phyloP scores from a whole-genome alignment of 2,329 filamentous ascomycete species.

The Claviceps spartinae region DNA sequence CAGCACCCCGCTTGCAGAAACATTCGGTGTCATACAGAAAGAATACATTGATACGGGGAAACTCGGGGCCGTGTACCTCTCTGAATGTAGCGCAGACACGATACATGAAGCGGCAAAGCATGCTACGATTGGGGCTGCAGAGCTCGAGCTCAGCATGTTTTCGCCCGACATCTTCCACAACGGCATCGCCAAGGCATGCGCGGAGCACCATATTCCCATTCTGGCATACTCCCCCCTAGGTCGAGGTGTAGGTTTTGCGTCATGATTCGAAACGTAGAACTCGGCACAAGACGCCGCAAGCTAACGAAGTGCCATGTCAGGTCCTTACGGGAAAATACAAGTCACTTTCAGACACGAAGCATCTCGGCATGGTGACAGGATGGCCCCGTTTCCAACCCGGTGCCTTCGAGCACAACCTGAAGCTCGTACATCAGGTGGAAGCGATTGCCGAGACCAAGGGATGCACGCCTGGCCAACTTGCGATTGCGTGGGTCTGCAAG shows the following conservation, averaged over 20 bases:
- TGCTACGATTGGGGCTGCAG: constrained; percentile 32
- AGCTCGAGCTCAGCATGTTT: constrained; percentile 41
- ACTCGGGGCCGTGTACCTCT: constrained; percentile 36
- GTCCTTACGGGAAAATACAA: constrained; percentile 18
- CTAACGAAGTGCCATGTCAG: constrained; percentile 6
- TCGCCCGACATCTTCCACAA: constrained; percentile 34
- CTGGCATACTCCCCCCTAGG: constrained; percentile 44
- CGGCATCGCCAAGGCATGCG: constrained; percentile 40
- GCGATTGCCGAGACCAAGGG: constrained; percentile 45
- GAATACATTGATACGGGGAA: constrained; percentile 39
- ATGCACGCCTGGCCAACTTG: constrained; percentile 49
- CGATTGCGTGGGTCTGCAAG: constrained; percentile 47
- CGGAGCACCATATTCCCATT: constrained; percentile 52
- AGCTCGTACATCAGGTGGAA: constrained; percentile 45
- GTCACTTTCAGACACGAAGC: constrained; percentile 12
- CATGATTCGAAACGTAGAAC: too few relatives aligned
- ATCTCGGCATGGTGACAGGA: constrained; percentile 9
- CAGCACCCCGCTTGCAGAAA: constrained; percentile 26
- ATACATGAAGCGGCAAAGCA: constrained; percentile 33
- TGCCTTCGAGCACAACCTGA: constrained; percentile 49
- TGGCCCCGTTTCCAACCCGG: constrained; percentile 48
- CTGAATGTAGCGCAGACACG: constrained; percentile 35
- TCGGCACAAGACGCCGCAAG: too few relatives aligned
- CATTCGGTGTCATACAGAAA: constrained; percentile 18
- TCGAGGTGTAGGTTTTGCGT: constrained; percentile 4